A percentile compares a stretch with the other conserved stretches of the same genome.
These are phyloP conservation scores for Yarrowia bubula DNA, from an alignment of 805 yeast species.

Conservation along the genomic window DNA sequence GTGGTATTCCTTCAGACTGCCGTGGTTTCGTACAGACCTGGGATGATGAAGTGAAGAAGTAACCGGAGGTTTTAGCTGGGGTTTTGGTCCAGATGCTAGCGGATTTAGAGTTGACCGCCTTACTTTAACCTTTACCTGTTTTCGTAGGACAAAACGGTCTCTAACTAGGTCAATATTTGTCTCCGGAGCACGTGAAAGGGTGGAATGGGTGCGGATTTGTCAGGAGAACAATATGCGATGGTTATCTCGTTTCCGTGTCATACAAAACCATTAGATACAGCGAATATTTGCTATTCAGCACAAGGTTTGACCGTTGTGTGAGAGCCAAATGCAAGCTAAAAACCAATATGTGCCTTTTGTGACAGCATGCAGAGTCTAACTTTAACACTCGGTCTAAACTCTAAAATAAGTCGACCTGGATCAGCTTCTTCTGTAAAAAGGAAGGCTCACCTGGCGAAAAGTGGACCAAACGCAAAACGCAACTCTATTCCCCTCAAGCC, in stretches of 20 bases:
- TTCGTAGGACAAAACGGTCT: too few relatives aligned
- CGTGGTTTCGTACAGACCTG: too few relatives aligned
- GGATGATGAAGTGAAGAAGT: neutral
- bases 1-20: too few relatives aligned
- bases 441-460: neutral
- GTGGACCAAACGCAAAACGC: too few relatives aligned
- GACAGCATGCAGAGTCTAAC: conserved; percentile 17
- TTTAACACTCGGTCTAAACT: conserved; percentile 12
- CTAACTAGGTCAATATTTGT: too few relatives aligned
- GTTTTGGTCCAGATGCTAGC: neutral
- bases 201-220: neutral
- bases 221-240: neutral
- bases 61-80: conserved; percentile 8
- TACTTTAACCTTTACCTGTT: neutral
- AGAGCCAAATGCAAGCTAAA: conserved; percentile 24
- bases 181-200: too few relatives aligned
- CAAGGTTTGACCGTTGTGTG: conserved; percentile 23
- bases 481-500: too few relatives aligned
- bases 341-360: conserved; percentile 27
- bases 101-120: conserved; percentile 8
- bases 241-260: neutral
- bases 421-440: neutral
- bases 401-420: conserved; percentile 9
- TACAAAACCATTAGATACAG: neutral
- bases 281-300: neutral